Evolutionary conservation across 2,329 filamentous ascomycete species (phyloP).

Genomic region (Aspergillus fumigatus): DNA sequence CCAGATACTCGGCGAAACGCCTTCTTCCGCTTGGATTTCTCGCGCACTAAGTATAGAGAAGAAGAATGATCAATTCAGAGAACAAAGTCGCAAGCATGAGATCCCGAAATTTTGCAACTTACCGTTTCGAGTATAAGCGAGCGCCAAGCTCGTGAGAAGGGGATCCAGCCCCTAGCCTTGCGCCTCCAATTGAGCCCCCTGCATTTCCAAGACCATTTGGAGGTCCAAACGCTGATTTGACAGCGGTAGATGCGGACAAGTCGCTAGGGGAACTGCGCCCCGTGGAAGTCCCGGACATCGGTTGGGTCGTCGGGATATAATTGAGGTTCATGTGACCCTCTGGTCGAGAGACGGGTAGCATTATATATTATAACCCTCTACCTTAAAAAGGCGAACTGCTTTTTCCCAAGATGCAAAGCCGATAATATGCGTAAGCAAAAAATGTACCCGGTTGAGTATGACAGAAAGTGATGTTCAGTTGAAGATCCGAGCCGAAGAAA

Average conservation of each 20-base stretch:
- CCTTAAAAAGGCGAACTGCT: constrained; percentile 15
- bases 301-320: constrained; percentile 66
- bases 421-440: constrained; percentile 1
- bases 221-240: constrained; percentile 70
- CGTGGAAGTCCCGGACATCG: constrained; percentile 74
- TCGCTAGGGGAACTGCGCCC: constrained; percentile 78
- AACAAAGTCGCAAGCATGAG: neutral
- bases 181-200: constrained; percentile 49
- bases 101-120: constrained; percentile 36
- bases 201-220: constrained; percentile 56
- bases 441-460: constrained; percentile 6
- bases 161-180: constrained; percentile 84
- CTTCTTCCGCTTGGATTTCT: constrained; percentile 96
- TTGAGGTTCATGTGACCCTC: constrained; percentile 79
- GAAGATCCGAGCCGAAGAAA: constrained; percentile 16
- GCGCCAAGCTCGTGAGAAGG: constrained; percentile 87
- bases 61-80: constrained; percentile 7
- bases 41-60: constrained; percentile 61
- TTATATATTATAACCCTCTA: constrained; percentile 68
- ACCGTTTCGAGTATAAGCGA: constrained; percentile 89
- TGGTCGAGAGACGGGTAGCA: constrained; percentile 76
- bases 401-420: constrained; percentile 4
- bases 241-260: constrained; percentile 56
- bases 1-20: constrained; percentile 75
- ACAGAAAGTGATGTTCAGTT: constrained; percentile 13